A percentile compares a stretch with the other conserved stretches of the same genome.
These are phyloP conservation scores for Fusarium succisae DNA, from an alignment of 2,329 filamentous ascomycete species.

Conservation along the genomic window DNA sequence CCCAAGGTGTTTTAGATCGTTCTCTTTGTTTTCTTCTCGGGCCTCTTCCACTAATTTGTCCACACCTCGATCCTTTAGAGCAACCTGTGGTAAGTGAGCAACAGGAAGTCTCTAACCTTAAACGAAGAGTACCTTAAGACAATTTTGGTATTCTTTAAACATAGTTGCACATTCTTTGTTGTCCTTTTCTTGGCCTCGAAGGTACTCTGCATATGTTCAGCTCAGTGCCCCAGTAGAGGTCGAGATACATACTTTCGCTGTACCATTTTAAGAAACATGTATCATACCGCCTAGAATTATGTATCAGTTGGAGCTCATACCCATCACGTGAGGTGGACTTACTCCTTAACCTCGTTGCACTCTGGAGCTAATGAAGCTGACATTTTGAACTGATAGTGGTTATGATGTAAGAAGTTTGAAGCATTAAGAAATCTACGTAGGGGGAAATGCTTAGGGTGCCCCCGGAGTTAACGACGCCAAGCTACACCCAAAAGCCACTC, in stretches of 20 bases:
- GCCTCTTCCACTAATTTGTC: constrained; percentile 93
- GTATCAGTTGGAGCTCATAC: not conserved
- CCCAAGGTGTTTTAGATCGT: constrained; percentile 68
- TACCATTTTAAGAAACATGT: constrained; percentile 99
- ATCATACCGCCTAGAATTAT: constrained; percentile 79
- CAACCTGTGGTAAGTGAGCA: constrained; percentile 53
- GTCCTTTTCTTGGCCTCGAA: constrained; percentile 82
- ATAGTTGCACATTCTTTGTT: constrained; percentile 86
- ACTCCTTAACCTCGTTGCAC: constrained; percentile 98
- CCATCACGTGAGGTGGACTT: constrained; percentile 45
- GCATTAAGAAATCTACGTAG: constrained; percentile 26
- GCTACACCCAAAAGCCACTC: constrained; percentile 17
- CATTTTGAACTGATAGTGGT: constrained; percentile 64
- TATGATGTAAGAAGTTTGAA: constrained; percentile 31
- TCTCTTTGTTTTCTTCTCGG: constrained; percentile 87
- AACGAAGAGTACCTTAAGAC: constrained; percentile 71
- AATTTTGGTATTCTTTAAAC: constrained; percentile 89
- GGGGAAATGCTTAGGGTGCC: not conserved
- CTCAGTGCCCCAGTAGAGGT: constrained; percentile 1
- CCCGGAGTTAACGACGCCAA: constrained; percentile 15
- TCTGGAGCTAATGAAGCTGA: constrained; percentile 94
- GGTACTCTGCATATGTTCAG: constrained; percentile 72
- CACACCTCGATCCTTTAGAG: constrained; percentile 87
- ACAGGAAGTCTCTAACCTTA: not conserved
- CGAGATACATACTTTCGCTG: constrained; percentile 81